Percentiles rank a stretch among this genome's conserved stretches.
Evolutionary conservation across 2,329 filamentous ascomycete genomes (phyloP).

Genomic region (Colletotrichum sp.): DNA sequence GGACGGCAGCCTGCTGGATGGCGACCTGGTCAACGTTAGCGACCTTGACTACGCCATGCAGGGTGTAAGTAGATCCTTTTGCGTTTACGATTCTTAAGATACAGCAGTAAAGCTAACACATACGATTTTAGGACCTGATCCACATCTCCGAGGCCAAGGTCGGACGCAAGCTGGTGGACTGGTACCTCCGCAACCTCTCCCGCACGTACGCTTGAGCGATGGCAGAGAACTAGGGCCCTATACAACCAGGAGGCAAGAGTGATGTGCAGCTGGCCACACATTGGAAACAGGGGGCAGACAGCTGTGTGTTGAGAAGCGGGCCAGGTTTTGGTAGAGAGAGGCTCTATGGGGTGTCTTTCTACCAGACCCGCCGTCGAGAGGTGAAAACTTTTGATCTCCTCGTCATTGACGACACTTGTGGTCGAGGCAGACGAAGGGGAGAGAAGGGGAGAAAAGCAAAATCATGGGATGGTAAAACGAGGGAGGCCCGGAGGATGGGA

Average conservation of each 20-base stretch:
- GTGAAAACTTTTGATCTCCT: background rate
- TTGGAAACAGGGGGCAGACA: background rate
- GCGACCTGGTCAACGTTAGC: slow-evolving; percentile 89
- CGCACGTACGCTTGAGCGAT: slow-evolving; percentile 77
- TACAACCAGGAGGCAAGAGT: slow-evolving; percentile 6
- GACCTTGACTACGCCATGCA: slow-evolving; percentile 98
- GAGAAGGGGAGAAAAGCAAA: background rate
- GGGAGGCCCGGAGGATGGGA: slow-evolving; percentile 6
- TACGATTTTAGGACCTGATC: slow-evolving; percentile 75
- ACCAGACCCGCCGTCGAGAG: background rate
- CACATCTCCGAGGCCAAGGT: slow-evolving; percentile 99
- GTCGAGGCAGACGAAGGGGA: slow-evolving; percentile 4
- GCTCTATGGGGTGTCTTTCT: background rate
- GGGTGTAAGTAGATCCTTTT: slow-evolving; percentile 64
- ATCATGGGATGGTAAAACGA: background rate
- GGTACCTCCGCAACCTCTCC: slow-evolving; percentile 97
- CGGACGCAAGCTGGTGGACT: slow-evolving; percentile 94
- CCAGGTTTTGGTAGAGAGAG: slow-evolving; percentile 9
- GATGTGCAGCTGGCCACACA: slow-evolving; percentile 6
- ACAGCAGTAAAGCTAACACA: slow-evolving; percentile 1
- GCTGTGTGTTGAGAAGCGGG: background rate
- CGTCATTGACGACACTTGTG: slow-evolving; percentile 12
- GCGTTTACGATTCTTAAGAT: slow-evolving; percentile 28
- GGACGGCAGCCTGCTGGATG: slow-evolving; percentile 85
- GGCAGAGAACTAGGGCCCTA: background rate